Evolutionary conservation across 768 basidiomycete genomes (phyloP).

Genomic region (Amylocystis lapponica): DNA sequence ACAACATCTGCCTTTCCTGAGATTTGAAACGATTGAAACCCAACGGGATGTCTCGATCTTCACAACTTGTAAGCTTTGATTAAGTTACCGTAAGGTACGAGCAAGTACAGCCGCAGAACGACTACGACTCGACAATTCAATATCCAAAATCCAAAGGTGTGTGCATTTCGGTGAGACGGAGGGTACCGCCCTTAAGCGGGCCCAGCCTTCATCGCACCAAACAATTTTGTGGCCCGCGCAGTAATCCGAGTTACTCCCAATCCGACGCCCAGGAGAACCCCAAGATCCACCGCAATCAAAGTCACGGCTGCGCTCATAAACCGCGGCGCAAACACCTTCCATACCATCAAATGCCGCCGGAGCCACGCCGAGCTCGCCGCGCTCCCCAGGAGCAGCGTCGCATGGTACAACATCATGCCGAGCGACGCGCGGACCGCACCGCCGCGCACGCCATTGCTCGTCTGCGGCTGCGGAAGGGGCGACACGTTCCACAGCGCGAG

Average conservation of each 20-base stretch:
- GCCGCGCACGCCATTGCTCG: conserved; percentile 31
- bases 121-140: too few relatives aligned
- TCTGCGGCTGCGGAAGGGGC: conserved; percentile 38
- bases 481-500: conserved; percentile 80
- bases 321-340: conserved; percentile 97
- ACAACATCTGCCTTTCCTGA: too few relatives aligned
- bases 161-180: too few relatives aligned
- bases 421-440: conserved; percentile 47
- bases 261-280: conserved; percentile 54
- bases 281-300: conserved; percentile 67
- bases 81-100: too few relatives aligned
- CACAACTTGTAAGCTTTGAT: too few relatives aligned
- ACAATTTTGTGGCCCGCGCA: conserved; percentile 18
- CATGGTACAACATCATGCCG: conserved; percentile 67
- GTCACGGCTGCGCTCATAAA: conserved; percentile 76
- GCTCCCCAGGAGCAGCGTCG: conserved; percentile 56
- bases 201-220: conserved; percentile 22
- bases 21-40: too few relatives aligned
- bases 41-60: too few relatives aligned
- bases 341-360: conserved; percentile 90
- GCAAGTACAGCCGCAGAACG: too few relatives aligned
- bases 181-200: too few relatives aligned
- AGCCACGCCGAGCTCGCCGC: conserved; percentile 71
- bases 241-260: conserved; percentile 47
- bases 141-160: too few relatives aligned